phyloP scores from a whole-genome alignment of 2,329 filamentous ascomycete genomes.

The Neonectria neomacrospora region DNA sequence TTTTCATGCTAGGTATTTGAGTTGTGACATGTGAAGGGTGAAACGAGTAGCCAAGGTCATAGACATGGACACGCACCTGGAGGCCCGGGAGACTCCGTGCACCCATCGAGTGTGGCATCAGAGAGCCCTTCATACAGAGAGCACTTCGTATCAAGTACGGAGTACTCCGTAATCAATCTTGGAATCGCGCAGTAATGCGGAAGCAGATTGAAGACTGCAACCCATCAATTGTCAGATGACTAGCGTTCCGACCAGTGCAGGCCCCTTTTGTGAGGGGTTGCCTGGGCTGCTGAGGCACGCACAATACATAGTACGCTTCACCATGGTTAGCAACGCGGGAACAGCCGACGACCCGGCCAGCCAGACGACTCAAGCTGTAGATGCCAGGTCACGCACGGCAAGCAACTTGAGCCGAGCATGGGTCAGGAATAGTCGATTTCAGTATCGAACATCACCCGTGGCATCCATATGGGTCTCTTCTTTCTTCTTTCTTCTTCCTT shows the following conservation, averaged over 20 bases:
- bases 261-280: background rate
- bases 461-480: slow-evolving; percentile 21
- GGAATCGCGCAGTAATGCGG: slow-evolving; percentile 65
- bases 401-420: slow-evolving; percentile 30
- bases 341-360: slow-evolving; percentile 20
- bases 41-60: slow-evolving; percentile 72
- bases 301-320: slow-evolving; percentile 6
- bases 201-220: slow-evolving; percentile 66
- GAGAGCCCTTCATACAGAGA: slow-evolving; percentile 69
- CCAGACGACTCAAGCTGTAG: slow-evolving; percentile 22
- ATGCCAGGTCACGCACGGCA: slow-evolving; percentile 41
- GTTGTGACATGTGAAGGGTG: slow-evolving; percentile 71
- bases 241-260: slow-evolving; percentile 40
- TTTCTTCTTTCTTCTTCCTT: slow-evolving; percentile 7
- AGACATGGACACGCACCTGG: slow-evolving; percentile 33
- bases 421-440: slow-evolving; percentile 45
- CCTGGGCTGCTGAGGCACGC: background rate
- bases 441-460: slow-evolving; percentile 41
- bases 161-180: slow-evolving; percentile 66
- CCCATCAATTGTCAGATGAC: slow-evolving; percentile 63
- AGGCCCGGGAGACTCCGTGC: slow-evolving; percentile 15
- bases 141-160: no score
- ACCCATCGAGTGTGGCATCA: slow-evolving; percentile 61
- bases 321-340: slow-evolving; percentile 14
- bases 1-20: slow-evolving; percentile 6